Evolutionary conservation across 345 rosid species (phyloP).

Genomic region (Boechera divaricarpa): DNA sequence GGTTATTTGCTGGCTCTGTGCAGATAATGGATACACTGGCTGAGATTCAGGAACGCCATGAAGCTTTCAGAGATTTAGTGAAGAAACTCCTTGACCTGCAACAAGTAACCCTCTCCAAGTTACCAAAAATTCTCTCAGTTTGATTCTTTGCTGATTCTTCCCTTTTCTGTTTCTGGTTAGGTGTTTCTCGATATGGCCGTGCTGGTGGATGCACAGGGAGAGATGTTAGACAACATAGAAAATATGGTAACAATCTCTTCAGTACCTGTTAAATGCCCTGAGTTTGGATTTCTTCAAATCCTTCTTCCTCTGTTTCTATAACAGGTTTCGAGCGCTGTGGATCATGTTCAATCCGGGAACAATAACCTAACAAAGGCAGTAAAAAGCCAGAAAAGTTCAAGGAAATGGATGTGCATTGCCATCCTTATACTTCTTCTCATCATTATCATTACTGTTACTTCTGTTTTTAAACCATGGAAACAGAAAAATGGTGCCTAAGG

Average conservation of each 20-base stretch:
- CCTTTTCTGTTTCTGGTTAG: conserved; percentile 48
- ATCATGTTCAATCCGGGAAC: conserved; percentile 91
- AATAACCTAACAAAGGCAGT: conserved; percentile 72
- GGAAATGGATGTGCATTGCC: conserved; percentile 96
- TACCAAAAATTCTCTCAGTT: conserved; percentile 2
- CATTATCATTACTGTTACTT: conserved; percentile 64
- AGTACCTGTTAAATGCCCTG: background rate
- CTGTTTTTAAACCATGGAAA: conserved; percentile 82
- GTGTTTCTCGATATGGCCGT: conserved; percentile 95
- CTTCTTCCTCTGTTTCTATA: conserved; percentile 13
- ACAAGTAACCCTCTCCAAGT: conserved; percentile 57
- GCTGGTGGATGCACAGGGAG: conserved; percentile 92
- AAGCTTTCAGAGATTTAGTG: conserved; percentile 86
- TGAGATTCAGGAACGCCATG: conserved; percentile 99
- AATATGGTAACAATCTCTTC: conserved; percentile 60
- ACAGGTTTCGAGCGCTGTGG: conserved; percentile 90
- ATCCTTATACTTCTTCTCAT: conserved; percentile 83
- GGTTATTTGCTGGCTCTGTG: conserved; percentile 19
- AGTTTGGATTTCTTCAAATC: background rate
- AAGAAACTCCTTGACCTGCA: conserved; percentile 87
- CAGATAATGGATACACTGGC: conserved; percentile 94
- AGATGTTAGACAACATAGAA: conserved; percentile 92
- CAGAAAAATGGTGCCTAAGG: conserved; percentile 72
- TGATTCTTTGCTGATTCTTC: background rate
- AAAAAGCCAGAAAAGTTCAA: conserved; percentile 70